Conservation (phyloP, 257 asterid genomes). For the Nicotiana sylvestris region DNA sequence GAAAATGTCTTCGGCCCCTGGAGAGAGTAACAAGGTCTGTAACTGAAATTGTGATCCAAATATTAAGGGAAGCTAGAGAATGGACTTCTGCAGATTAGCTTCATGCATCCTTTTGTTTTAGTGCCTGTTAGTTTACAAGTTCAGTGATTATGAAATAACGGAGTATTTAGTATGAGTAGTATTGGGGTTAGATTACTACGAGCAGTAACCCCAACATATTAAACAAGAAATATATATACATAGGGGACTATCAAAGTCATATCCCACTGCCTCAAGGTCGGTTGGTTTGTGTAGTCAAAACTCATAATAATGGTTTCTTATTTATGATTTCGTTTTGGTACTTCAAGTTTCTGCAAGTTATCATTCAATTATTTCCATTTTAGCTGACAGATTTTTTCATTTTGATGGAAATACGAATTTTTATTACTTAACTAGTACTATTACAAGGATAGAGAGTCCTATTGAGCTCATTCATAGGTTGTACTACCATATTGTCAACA, state of each 20-base stretch:
- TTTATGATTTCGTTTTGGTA: neutral
- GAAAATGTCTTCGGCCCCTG: slow-evolving; percentile 31
- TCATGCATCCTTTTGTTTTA: neutral
- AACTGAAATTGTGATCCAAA: neutral
- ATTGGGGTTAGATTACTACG: neutral
- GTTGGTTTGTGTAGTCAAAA: neutral
- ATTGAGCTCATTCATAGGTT: no score
- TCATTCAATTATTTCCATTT: no score
- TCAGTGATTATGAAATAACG: neutral
- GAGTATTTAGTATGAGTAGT: neutral
- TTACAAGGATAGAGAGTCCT: no score
- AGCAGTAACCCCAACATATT: neutral
- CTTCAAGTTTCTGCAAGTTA: neutral
- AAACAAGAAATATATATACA: neutral
- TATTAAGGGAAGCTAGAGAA: no score
- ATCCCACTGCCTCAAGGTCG: neutral
- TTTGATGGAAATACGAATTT: no score
- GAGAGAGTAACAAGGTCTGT: slow-evolving; percentile 33
- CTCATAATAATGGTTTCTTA: neutral
- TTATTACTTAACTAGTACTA: no score
- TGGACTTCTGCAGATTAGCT: neutral
- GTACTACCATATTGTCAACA: no score
- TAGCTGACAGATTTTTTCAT: no score
- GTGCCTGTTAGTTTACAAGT: neutral
- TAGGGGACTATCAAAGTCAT: neutral